Evolutionary conservation across 768 basidiomycete genomes (phyloP).

Genomic region (Ramaria rubella): DNA sequence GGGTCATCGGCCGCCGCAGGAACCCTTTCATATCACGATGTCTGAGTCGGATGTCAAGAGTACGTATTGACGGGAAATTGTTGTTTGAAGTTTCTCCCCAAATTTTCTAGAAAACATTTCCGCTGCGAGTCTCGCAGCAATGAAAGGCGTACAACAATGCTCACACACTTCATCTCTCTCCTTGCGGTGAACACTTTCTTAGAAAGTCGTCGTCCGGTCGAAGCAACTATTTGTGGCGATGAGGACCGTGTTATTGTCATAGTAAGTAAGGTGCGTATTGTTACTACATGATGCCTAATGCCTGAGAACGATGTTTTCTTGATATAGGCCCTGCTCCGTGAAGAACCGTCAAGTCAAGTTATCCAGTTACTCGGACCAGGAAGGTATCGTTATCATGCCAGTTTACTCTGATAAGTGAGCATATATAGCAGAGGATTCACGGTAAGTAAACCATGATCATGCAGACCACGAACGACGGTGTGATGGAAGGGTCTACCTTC

Average conservation of each 20-base stretch:
- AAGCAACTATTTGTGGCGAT: slow-evolving; percentile 73
- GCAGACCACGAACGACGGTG: slow-evolving; percentile 75
- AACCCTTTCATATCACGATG: no score
- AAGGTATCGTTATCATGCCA: slow-evolving; percentile 91
- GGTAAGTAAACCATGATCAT: neutral
- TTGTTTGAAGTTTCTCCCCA: slow-evolving; percentile 96
- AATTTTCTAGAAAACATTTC: slow-evolving; percentile 90
- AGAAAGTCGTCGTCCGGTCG: slow-evolving; percentile 71
- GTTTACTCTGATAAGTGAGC: slow-evolving; percentile 90
- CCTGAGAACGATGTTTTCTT: slow-evolving; percentile 1
- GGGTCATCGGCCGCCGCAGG: no score
- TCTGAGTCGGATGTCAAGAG: no score
- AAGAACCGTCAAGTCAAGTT: slow-evolving; percentile 80
- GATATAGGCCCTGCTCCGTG: slow-evolving; percentile 81
- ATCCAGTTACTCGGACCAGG: slow-evolving; percentile 68
- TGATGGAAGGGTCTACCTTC: slow-evolving; percentile 84
- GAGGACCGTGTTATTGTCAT: slow-evolving; percentile 93
- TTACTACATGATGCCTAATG: neutral
- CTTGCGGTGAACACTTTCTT: slow-evolving; percentile 82
- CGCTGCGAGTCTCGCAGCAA: slow-evolving; percentile 46
- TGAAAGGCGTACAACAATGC: neutral
- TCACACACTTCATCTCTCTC: slow-evolving; percentile 47
- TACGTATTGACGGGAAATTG: no score
- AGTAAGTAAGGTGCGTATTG: slow-evolving; percentile 67
- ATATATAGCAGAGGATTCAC: neutral